These are phyloP conservation scores for Trifolium dubium DNA, from an alignment of 306 rosid species.

Conservation along the genomic window DNA sequence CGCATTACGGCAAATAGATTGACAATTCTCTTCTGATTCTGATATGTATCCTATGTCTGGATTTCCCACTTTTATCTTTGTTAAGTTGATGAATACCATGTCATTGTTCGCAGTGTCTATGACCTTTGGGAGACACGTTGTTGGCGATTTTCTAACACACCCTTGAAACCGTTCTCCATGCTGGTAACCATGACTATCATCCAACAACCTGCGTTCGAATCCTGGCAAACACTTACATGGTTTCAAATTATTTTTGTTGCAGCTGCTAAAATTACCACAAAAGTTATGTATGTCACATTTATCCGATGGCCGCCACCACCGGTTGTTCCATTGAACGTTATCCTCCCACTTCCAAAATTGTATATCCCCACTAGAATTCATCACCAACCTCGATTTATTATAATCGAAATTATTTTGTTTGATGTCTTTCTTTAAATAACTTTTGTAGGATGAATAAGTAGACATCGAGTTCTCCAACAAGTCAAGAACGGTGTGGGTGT, in stretches of 20 bases:
- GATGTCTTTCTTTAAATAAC: neutral
- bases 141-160: conserved; percentile 28
- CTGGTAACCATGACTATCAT: neutral
- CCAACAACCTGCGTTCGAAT: neutral
- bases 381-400: conserved; percentile 32
- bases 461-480: neutral
- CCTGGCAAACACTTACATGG: conserved; percentile 58
- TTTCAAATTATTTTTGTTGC: neutral
- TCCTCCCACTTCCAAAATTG: neutral
- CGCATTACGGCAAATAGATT: neutral
- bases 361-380: conserved; percentile 33
- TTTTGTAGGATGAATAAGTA: too few species aligned
- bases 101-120: neutral
- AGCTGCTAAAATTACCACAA: conserved; percentile 51
- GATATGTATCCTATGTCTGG: fast-evolving
- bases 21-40: conserved; percentile 40
- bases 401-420: too few species aligned
- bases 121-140: neutral
- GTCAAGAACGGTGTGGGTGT: fast-evolving
- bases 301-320: conserved; percentile 21
- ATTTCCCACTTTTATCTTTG: neutral
- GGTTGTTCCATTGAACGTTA: neutral
- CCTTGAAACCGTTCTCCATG: conserved; percentile 11
- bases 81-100: conserved; percentile 37
- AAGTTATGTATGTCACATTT: conserved; percentile 8